Base-by-base conservation (phyloP, 768 basidiomycete species). In the Calvatia gigantea region DNA sequence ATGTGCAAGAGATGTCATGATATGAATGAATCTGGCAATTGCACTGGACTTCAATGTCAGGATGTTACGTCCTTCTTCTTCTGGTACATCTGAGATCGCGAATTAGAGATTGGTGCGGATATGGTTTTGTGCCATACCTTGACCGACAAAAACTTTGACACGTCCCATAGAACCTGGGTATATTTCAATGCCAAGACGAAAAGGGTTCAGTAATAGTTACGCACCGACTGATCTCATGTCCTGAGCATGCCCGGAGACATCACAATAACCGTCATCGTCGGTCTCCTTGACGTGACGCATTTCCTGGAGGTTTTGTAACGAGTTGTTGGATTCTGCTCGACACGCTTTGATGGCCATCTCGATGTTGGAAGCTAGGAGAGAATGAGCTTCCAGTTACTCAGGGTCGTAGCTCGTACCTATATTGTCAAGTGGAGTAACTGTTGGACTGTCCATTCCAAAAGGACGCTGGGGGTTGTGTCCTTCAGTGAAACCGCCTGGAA, bases 211-310 rank as follows among this genome's bases (percentile, higher is more conserved):
- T n/a, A 4, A 32, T 15, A 7, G 38, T 23, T 38, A 62, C 79
- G 43, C 58, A 84, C 89, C 90, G n/a, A 85, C 73, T 38, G 79
- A 67, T 29, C 73, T 76, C 51, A 93, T 69, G 64, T 90, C 80
- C 6, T 80, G 81, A 15, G 75, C 74, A 41, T 78, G 73, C 1
- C 87, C 89, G 47, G 85, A 86, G 11, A 85, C 69, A 67, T 94
- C 91, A 60, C 91, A 93, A 63, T 93, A 94, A 2, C 88, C 86
- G 58, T 91, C 88, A 58, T 89, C 76, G n/a, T 88, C 64, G 6
- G 84, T 83, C 64, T 91, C 90, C 60, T 81, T 86, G 29, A 94
- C 81, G 45, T 77, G 73, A 56, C 82, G 80, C 86, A 91, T 87
- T 38, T 82, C 75, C 64, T 86, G 75, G 43, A 82, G 71, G 64